Base-by-base conservation (phyloP, 805 yeast genomes). In the Metschnikowia colocasiae region DNA sequence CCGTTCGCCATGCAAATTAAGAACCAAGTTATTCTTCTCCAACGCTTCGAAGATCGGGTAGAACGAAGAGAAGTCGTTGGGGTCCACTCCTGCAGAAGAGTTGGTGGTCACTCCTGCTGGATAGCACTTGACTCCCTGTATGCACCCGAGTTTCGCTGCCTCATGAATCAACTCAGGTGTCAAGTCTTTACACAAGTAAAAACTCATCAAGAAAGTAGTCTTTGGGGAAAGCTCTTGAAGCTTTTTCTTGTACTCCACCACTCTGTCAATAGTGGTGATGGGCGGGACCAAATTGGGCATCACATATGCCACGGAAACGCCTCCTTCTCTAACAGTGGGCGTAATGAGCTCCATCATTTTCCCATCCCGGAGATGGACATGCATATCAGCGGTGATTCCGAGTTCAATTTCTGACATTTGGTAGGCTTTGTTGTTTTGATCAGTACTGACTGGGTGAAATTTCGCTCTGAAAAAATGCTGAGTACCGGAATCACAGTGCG, bases 21-120 rank as follows among this genome's bases (percentile, higher is more conserved):
- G 76, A 8, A 94, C 85, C 62, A 94, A 67, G 43, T 79, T 77
- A 52, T 87, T 79, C 53, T 80, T 76, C 67, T 92, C 85, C 92
- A 94, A 84, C 12, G 88, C 96, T 60, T 85, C 76, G 62, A 94
- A 94, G 8, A 94, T 76, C 4, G 97, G 96, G 64, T 90, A 94
- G 59, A 91, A 94, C 5, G 78, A 82, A 40, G 85, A 79, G 67
- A 94, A 94, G 60, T 92, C 96, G 58, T 90, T 88, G 20, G 95
- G 95, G 64, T 87, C 94, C 20, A 94, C 97, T 43, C 99, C 99
- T 3, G 84, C 87, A 41, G 79, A 67, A 8, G 97, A 89, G 70
- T 94, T 94, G 33, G 99, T 94, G n/a, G 99, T 94, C 27, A 94
- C 99, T 38, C 99, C 99, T 1, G 98, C 97, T 35, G 99, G 99